Evolutionary conservation across 257 asterid genomes (phyloP), one percentile per base, ranked within the genome.

Genomic region (Solanum peruvianum): DNA sequence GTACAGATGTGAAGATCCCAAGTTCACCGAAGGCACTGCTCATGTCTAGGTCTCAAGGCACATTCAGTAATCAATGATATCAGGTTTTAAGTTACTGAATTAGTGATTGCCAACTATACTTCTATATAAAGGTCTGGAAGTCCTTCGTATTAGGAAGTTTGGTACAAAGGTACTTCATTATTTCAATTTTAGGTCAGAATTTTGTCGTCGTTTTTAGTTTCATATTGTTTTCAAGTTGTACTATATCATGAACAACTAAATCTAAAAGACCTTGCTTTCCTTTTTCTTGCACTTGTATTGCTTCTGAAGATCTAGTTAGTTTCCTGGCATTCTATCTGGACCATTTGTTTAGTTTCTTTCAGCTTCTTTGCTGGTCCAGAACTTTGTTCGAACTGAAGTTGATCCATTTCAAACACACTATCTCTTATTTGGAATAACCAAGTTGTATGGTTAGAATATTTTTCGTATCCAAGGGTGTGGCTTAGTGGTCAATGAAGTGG

Each of bases 1-100:
- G 93, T 96, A 96, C 95, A 93, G 99, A 91, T 96, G 99, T 69
- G 98, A 95, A 94, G 98, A 96, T 82, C 99, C 99, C 72, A 96
- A 96, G 89, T 96, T 96, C 90, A 96, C 99, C 0, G 93, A 96
- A 89, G 99, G 99, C 89, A 95, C 99, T 86, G 99, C 99, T 35
- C 98, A 94, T 89, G 98, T 96, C 87, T 95, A 91, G 27, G 27
- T 45, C 84, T 9, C 84, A 25, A 7, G 83, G 62, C 39, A 0
- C 83, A n/a, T 42, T 77, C 83, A 77, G 62, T 77, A 77, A 25
- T 44, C 56, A 27, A 44, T 25, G n/a, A 77, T 77, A 77, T 77
- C 62, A 45, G 84, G 84, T 45, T 78, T 77, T 29, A 10, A 25
- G 18, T 5, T 45, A 78, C 12, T 72, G 80, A 72, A 35, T 27